Evolutionary conservation across 176 grass and related monocot species (phyloP).

Genomic region (Panicum miliaceum): DNA sequence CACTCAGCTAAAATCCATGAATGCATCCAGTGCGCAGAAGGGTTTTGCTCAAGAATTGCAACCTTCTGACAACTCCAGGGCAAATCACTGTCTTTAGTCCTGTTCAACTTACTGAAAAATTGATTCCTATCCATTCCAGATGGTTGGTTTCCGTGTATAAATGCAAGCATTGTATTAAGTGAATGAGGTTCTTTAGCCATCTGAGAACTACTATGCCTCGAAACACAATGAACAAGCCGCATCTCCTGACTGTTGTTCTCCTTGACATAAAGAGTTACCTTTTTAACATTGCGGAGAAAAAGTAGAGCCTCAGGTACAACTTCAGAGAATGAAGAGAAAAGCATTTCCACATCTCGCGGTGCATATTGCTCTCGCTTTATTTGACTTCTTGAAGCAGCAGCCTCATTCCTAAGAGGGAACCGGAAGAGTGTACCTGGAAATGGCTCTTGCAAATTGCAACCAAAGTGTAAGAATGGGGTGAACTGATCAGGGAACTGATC

Average conservation of each 20-base stretch:
- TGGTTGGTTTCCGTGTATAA: slow-evolving; percentile 72
- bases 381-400: slow-evolving; percentile 88
- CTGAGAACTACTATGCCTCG: slow-evolving; percentile 57
- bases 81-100: slow-evolving; percentile 79
- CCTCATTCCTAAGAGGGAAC: slow-evolving; percentile 90
- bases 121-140: slow-evolving; percentile 80
- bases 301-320: slow-evolving; percentile 83
- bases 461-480: slow-evolving; percentile 92
- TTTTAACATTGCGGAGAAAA: slow-evolving; percentile 89
- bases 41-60: slow-evolving; percentile 71
- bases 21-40: slow-evolving; percentile 50
- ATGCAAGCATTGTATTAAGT: slow-evolving; percentile 71
- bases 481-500: slow-evolving; percentile 99
- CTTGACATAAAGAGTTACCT: slow-evolving; percentile 87
- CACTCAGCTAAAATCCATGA: slow-evolving; percentile 90
- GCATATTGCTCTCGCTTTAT: slow-evolving; percentile 96
- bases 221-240: slow-evolving; percentile 74
- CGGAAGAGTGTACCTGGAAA: slow-evolving; percentile 97
- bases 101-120: slow-evolving; percentile 88
- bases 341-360: slow-evolving; percentile 81
- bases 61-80: slow-evolving; percentile 91
- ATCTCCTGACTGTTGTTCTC: slow-evolving; percentile 74
- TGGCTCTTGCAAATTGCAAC: slow-evolving; percentile 83
- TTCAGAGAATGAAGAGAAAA: slow-evolving; percentile 92
- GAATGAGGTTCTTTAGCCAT: slow-evolving; percentile 70